phyloP scores from a whole-genome alignment of 352 stramenopile genomes.

The Thalassiosira delicatula region DNA sequence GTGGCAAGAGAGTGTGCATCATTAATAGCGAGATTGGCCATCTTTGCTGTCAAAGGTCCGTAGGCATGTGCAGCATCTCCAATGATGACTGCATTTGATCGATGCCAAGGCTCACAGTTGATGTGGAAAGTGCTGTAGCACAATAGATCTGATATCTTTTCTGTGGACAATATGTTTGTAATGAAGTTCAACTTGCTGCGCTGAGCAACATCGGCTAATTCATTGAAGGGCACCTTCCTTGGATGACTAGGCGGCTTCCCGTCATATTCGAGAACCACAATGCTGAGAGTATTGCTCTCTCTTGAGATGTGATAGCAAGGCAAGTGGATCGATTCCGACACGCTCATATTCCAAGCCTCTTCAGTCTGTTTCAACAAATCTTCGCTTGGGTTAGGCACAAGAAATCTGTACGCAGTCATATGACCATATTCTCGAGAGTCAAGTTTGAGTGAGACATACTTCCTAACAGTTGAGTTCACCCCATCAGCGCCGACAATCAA shows the following conservation, averaged over 20 bases:
- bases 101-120: not conserved
- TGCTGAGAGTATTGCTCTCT: not conserved
- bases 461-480: too few relatives aligned
- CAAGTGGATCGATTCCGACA: not conserved
- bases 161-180: slow-evolving; percentile 1
- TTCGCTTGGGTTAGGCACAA: too few relatives aligned
- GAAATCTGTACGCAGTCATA: too few relatives aligned
- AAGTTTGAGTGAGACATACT: too few relatives aligned
- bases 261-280: slow-evolving; percentile 7
- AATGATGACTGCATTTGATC: not conserved
- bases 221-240: too few relatives aligned
- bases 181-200: slow-evolving; percentile 10
- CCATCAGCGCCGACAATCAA: too few relatives aligned
- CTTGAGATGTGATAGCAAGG: slow-evolving; percentile 11
- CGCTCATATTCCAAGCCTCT: slow-evolving; percentile 11
- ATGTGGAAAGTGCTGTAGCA: slow-evolving; percentile 5
- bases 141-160: slow-evolving; percentile 2
- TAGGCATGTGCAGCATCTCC: slow-evolving; percentile 9
- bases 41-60: slow-evolving; percentile 1
- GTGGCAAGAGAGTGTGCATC: not conserved
- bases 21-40: slow-evolving; percentile 9
- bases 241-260: not conserved
- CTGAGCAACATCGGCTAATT: slow-evolving; percentile 15
- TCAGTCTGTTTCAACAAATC: not conserved
- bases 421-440: too few relatives aligned